These are phyloP conservation scores for Zea mays DNA, from an alignment of 176 grass and related monocot genomes.

Conservation along the genomic window Zm-B73-REFERENCE-NAM-5.0 NC_050096.1:76881001-76881500, in stretches of 20 bases:
- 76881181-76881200: slow-evolving; percentile 46
- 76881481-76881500: slow-evolving; percentile 66
- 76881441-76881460: slow-evolving; percentile 27
- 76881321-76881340: slow-evolving; percentile 43
- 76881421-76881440: slow-evolving; percentile 31
- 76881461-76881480: slow-evolving; percentile 57
- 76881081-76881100: slow-evolving; percentile 77
- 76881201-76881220: slow-evolving; percentile 49
- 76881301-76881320: slow-evolving; percentile 76
- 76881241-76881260: slow-evolving; percentile 65
- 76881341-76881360: slow-evolving; percentile 46
- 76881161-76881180: slow-evolving; percentile 64
- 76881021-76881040: slow-evolving; percentile 64
- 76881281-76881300: slow-evolving; percentile 56
- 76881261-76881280: slow-evolving; percentile 61
- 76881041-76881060: slow-evolving; percentile 76
- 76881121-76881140: slow-evolving; percentile 89
- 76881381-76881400: slow-evolving; percentile 24
- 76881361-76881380: slow-evolving; percentile 70
- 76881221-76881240: slow-evolving; percentile 75
- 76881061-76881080: slow-evolving; percentile 74
- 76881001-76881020: slow-evolving; percentile 62
- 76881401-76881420: slow-evolving; percentile 59
- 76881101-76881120: slow-evolving; percentile 71
- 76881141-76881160: slow-evolving; percentile 70